Evolutionary conservation across 1,284 basidiomycete species (phyloP).

Genomic region (Vanrija sp.): DNA sequence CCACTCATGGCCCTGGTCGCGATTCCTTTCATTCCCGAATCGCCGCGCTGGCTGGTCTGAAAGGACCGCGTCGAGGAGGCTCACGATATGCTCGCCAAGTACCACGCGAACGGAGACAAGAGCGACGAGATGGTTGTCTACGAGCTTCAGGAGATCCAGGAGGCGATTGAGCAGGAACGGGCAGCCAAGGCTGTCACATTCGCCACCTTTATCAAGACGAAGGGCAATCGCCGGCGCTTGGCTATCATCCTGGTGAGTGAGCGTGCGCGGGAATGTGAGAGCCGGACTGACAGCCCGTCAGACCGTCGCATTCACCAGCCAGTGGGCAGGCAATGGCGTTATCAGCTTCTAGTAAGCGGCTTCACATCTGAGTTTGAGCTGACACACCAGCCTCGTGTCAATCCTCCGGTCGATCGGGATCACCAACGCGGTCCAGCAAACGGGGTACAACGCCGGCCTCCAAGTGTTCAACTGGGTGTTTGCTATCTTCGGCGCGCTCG

Average conservation of each 20-base stretch:
- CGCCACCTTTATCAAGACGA: conserved; percentile 26
- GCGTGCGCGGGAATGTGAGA: conserved; percentile 44
- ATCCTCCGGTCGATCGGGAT: conserved; percentile 20
- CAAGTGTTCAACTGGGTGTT: conserved; percentile 22
- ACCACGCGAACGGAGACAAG: conserved; percentile 28
- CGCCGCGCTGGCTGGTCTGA: conserved; percentile 41
- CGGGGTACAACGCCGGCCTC: conserved; percentile 23
- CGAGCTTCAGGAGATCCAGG: conserved; percentile 24
- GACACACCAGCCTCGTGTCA: background rate
- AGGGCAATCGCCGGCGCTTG: conserved; percentile 50
- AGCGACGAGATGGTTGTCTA: conserved; percentile 23
- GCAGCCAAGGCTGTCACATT: background rate
- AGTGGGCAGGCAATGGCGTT: conserved; percentile 7
- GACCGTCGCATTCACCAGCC: conserved; percentile 3
- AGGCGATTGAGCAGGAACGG: conserved; percentile 55
- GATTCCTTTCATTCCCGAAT: conserved; percentile 33
- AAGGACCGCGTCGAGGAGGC: conserved; percentile 32
- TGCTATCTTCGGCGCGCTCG: conserved; percentile 14
- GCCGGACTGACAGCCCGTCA: background rate
- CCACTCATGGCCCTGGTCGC: background rate
- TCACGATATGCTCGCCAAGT: conserved; percentile 26
- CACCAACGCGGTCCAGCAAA: conserved; percentile 11
- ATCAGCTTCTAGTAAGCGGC: conserved; percentile 2
- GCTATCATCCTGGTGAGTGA: conserved; percentile 53
- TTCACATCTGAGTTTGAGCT: background rate